Evolutionary conservation across 805 yeast species (phyloP), one percentile per base, ranked within the genome.

Genomic region (Yamadazyma tumulicola): DNA sequence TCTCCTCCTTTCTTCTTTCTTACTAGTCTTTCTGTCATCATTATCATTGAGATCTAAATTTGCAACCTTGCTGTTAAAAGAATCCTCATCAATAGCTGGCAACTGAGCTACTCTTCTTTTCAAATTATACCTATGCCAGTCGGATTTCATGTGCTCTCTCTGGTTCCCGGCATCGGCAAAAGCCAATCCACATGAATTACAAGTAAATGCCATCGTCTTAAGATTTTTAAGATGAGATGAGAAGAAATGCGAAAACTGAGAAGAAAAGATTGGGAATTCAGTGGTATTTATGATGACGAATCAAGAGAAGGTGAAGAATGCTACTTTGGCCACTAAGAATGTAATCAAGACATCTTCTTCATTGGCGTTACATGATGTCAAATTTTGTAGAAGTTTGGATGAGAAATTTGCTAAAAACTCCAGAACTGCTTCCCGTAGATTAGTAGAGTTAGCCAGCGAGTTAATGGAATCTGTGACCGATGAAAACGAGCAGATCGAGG

Each of bases 81-180:
- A 48, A n/a, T 59, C 69, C 31, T 70, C 71, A 34, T 61, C 57
- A 18, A 69, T 64, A 12, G 69, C 53, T 2, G 75, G 73, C 44
- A 69, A 54, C 40, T 61, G 64, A 1, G 96, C 95, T 20, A 93
- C 96, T 50, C 96, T 75, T 63, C 98, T 78, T 55, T 93, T 93
- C 52, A 93, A 72, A 53, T 93, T 93, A 60, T 93, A 93, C 43
- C 98, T 74, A 55, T 93, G 98, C 98, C 98, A 93, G 37, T 93
- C 98, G 2, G 96, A 81, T 55, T 85, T 87, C 98, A 93, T 93
- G 57, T 93, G 98, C 45, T 73, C 74, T 43, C 97, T 72, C 63
- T 93, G 98, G 39, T 80, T 69, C 43, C 81, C 93, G n/a, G 95
- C 81, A 23, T 80, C 69, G 27, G 81, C 76, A 53, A 93, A 93